Evolutionary conservation across 2,329 filamentous ascomycete genomes (phyloP).

Genomic region (Lasiodiplodia theobromae): DNA sequence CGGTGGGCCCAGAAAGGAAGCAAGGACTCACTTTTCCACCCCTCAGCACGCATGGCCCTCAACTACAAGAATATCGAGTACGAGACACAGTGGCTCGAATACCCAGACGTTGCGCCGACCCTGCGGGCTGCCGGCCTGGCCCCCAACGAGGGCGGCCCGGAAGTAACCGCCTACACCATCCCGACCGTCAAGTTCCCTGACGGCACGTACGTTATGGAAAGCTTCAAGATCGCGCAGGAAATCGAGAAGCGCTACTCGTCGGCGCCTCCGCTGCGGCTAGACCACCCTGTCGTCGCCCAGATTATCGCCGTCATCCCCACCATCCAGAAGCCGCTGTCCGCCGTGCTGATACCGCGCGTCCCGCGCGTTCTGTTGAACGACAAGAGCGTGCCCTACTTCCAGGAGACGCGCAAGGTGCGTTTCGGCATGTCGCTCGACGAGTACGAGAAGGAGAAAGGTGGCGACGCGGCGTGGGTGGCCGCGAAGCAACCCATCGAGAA

Average conservation of each 20-base stretch:
- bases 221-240: constrained; percentile 62
- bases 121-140: constrained; percentile 59
- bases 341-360: constrained; percentile 53
- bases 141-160: constrained; percentile 54
- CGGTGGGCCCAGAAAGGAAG: too few relatives aligned
- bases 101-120: constrained; percentile 67
- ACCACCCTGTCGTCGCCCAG: constrained; percentile 57
- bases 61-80: constrained; percentile 75
- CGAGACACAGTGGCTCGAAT: constrained; percentile 73
- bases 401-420: constrained; percentile 56
- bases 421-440: constrained; percentile 64
- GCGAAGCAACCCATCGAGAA: constrained; percentile 49
- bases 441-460: constrained; percentile 56
- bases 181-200: constrained; percentile 65
- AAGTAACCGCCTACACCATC: constrained; percentile 52
- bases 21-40: constrained; percentile 14
- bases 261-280: constrained; percentile 62
- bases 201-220: constrained; percentile 70
- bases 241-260: constrained; percentile 68
- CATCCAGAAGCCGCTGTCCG: constrained; percentile 33
- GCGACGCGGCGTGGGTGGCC: constrained; percentile 58
- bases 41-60: constrained; percentile 66
- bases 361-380: constrained; percentile 60
- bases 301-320: constrained; percentile 42
- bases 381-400: constrained; percentile 58